Evolutionary conservation across 1,284 basidiomycete genomes (phyloP), one percentile per base, ranked within the genome.

Genomic region (Papiliotrema flavescens): DNA sequence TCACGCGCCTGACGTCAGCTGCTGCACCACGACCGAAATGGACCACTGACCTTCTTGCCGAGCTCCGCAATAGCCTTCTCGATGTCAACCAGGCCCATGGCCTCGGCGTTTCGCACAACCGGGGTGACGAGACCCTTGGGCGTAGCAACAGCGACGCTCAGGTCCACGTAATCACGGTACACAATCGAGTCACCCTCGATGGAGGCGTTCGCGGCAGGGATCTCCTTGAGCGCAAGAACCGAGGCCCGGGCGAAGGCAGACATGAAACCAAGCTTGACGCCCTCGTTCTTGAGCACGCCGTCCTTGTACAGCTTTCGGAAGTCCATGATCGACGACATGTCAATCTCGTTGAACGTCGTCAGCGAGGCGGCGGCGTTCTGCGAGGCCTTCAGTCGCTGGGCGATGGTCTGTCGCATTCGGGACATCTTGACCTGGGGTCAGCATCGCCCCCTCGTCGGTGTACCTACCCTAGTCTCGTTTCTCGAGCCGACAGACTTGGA

Each of bases 271-370:
- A 98, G 84, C 80, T 98, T 98, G 77, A 98, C 87, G 47, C 92
- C 94, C 67, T 94, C 88, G 73, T 88, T 84, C 79, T 98, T 97
- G 54, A 94, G 81, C 48, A 98, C 81, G 53, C 85, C 81, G 65
- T 98, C 93, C 83, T 98, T 98, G 85, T 95, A 95, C 71, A 89
- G 86, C 73, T 87, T 86, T 67, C 96, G 88, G 86, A 98, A 87
- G 51, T 89, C 87, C 82, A 98, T 90, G 60, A 98, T 79, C 45
- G 87, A 87, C 44, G 90, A 93, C 95, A 98, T 98, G 81, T 98
- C 95, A 73, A 98, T 92, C 80, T 98, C 95, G 80, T 98, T 98
- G 84, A 98, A 98, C 43, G 95, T 98, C 50, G 96, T 98, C 62
- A 98, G 79, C 55, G 92, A 93, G 45, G 95, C 95, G 11, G 95